A percentile compares a stretch with the other conserved stretches of the same genome.
phyloP scores from a whole-genome alignment of 2,329 filamentous ascomycete genomes.

The Exophiala oligosperma region DNA sequence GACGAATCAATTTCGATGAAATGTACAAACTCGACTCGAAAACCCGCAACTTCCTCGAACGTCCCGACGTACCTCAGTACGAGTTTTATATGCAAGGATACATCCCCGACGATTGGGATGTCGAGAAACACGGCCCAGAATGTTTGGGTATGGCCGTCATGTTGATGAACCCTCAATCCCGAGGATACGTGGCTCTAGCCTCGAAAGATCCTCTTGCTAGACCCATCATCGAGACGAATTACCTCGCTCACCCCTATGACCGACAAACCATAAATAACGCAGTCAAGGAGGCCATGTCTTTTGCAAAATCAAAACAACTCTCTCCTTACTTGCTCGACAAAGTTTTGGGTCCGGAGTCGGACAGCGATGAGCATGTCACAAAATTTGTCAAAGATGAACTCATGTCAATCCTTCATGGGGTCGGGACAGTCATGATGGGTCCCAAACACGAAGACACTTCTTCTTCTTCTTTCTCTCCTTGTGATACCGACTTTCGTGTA shows the following conservation, averaged over 20 bases:
- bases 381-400: constrained; percentile 47
- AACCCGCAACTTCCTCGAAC: constrained; percentile 46
- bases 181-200: constrained; percentile 54
- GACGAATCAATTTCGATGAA: constrained; percentile 43
- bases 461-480: constrained; percentile 47
- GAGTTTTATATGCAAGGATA: constrained; percentile 46
- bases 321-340: constrained; percentile 44
- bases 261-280: constrained; percentile 50
- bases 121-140: constrained; percentile 14
- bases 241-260: constrained; percentile 57
- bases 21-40: constrained; percentile 50
- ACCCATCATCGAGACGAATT: constrained; percentile 55
- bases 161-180: constrained; percentile 55
- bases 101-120: constrained; percentile 12
- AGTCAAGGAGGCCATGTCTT: constrained; percentile 42
- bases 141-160: constrained; percentile 35
- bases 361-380: constrained; percentile 56
- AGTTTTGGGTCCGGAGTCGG: constrained; percentile 46
- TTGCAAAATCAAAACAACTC: constrained; percentile 45
- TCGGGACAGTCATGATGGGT: constrained; percentile 60
- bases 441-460: constrained; percentile 38
- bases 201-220: constrained; percentile 53
- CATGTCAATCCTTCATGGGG: constrained; percentile 56
- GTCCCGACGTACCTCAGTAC: constrained; percentile 56
- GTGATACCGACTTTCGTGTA: constrained; percentile 46